phyloP scores from a whole-genome alignment of 345 rosid species.

The Arabis hirsuta region DNA sequence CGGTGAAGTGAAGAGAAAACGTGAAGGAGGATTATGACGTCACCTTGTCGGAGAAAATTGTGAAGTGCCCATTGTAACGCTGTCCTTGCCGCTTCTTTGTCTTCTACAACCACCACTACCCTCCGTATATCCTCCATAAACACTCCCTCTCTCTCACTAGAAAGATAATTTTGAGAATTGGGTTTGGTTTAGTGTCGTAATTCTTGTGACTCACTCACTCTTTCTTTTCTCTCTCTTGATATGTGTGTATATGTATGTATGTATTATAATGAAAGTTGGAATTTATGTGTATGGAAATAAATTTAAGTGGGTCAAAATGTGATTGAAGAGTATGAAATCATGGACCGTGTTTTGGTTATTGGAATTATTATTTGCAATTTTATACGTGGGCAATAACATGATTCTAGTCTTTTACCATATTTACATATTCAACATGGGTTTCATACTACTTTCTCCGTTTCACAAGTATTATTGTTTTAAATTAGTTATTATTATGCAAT shows the following conservation, averaged over 20 bases:
- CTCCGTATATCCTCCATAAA: conserved; percentile 49
- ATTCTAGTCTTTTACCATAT: conserved; percentile 5
- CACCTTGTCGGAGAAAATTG: conserved; percentile 58
- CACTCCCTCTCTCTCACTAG: neutral
- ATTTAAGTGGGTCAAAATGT: conserved; percentile 31
- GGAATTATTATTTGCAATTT: neutral
- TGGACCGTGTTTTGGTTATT: conserved; percentile 38
- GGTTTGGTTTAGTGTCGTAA: conserved; percentile 39
- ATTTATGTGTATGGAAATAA: conserved; percentile 22
- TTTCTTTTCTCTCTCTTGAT: neutral
- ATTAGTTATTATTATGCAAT: too few species aligned
- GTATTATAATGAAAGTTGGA: conserved; percentile 2
- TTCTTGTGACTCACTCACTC: conserved; percentile 30
- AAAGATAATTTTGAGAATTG: conserved; percentile 22
- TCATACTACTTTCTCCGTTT: too few species aligned
- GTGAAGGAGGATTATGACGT: conserved; percentile 60
- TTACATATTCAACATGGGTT: neutral
- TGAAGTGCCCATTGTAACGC: conserved; percentile 67
- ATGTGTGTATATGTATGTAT: conserved; percentile 18
- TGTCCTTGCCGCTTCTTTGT: conserved; percentile 54
- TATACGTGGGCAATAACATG: neutral
- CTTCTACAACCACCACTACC: conserved; percentile 65
- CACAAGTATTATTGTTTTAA: too few species aligned
- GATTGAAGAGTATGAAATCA: conserved; percentile 21
- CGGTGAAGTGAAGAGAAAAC: conserved; percentile 51